phyloP scores from a whole-genome alignment of 495 filamentous ascomycete species.

The Bacidia rubella region DNA sequence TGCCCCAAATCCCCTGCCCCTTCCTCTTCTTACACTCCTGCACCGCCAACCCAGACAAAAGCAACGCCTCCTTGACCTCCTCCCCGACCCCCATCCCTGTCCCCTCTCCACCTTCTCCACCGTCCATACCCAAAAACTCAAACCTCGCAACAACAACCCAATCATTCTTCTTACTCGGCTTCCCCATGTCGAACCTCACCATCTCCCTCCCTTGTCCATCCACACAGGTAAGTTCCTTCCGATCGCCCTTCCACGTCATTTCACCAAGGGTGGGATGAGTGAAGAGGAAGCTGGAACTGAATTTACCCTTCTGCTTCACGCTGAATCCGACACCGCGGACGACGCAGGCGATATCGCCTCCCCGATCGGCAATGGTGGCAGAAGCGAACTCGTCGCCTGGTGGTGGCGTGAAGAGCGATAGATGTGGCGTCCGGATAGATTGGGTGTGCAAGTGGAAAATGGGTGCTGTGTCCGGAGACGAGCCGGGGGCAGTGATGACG shows the following conservation, averaged over 20 bases:
- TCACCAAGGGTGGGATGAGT: neutral
- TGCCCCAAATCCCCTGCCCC: neutral
- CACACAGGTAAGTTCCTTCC: neutral
- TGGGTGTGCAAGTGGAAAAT: neutral
- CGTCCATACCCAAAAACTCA: too few relatives aligned
- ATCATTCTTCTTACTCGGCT: neutral
- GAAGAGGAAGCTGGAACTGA: neutral
- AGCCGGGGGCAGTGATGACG: neutral
- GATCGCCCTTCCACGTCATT: neutral
- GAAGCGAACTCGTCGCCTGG: neutral
- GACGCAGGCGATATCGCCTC: neutral
- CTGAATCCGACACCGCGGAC: neutral
- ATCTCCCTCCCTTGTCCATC: neutral
- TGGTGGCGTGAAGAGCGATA: neutral
- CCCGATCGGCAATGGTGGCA: neutral
- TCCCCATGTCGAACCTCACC: neutral
- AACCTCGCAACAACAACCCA: neutral
- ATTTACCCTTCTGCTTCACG: neutral
- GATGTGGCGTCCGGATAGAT: neutral
- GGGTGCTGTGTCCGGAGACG: neutral
- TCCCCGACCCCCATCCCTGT: neutral
- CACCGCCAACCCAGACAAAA: neutral
- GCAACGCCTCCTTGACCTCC: neutral
- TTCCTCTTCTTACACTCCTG: neutral
- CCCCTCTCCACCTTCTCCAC: too few relatives aligned